phyloP scores from a whole-genome alignment of 23 red algal species.

The Gracilaria caudata region DNA sequence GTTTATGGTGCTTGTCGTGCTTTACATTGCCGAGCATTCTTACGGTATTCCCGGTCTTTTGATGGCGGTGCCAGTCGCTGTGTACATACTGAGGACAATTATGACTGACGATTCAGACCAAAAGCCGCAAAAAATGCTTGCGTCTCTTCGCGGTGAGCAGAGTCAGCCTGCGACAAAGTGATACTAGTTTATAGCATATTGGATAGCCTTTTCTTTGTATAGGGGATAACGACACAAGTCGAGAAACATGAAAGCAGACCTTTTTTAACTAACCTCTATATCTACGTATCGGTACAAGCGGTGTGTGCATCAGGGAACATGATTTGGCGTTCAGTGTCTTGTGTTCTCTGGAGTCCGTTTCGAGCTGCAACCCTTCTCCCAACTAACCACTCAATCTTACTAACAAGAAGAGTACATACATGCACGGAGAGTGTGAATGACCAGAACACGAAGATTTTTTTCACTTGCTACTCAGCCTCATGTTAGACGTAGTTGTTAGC shows the following conservation, averaged over 20 bases:
- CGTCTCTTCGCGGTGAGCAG: background rate
- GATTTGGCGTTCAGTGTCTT: background rate
- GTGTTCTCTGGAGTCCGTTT: background rate
- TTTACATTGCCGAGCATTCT: slow-evolving; percentile 93
- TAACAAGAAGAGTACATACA: background rate
- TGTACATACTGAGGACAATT: slow-evolving; percentile 83
- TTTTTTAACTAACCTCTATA: slow-evolving; percentile 1
- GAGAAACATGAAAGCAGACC: background rate
- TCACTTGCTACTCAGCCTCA: background rate
- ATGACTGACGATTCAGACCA: slow-evolving; percentile 24
- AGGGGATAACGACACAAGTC: background rate
- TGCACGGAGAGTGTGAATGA: background rate
- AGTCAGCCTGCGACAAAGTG: background rate
- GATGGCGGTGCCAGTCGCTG: slow-evolving; percentile 87
- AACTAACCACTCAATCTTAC: background rate
- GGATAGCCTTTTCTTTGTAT: background rate
- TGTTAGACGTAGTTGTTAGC: background rate
- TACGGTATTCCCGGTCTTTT: slow-evolving; percentile 89
- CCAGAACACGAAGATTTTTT: background rate
- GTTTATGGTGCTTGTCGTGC: slow-evolving; percentile 88
- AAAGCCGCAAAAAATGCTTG: background rate
- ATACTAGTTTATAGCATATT: background rate
- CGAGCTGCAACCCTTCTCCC: too few relatives aligned
- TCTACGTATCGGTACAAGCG: background rate
- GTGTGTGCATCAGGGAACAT: background rate